Conservation (phyloP, 768 basidiomycete species). For the Boletus vermiculosoides region DNA sequence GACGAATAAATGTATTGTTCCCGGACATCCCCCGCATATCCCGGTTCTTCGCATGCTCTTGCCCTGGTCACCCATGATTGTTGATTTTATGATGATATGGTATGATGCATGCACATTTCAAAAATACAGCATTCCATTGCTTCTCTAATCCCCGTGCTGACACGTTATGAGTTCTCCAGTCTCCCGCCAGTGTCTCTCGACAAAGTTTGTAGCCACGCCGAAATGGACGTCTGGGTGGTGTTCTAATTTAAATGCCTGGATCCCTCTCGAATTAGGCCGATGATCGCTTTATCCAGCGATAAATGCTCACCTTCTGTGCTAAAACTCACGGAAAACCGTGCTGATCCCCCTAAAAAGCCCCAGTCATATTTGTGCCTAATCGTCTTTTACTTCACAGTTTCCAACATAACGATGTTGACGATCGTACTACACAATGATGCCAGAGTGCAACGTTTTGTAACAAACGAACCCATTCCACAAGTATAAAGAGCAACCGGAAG, state of each 20-base stretch:
- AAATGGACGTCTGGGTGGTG: neutral
- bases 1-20: constrained; percentile 29
- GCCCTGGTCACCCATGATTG: constrained; percentile 22
- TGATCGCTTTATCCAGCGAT: neutral
- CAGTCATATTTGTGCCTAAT: constrained; percentile 11
- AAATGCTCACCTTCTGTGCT: neutral
- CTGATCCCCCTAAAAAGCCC: neutral
- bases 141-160: constrained; percentile 4
- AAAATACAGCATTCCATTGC: constrained; percentile 31
- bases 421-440: constrained; percentile 24
- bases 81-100: constrained; percentile 36
- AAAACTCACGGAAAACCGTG: neutral
- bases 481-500: constrained; percentile 17
- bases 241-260: neutral
- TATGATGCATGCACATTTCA: constrained; percentile 37
- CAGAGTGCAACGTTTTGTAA: too few species aligned
- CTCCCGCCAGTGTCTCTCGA: neutral
- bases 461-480: constrained; percentile 14
- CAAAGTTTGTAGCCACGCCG: neutral
- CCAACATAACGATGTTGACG: constrained; percentile 16
- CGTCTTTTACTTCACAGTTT: constrained; percentile 26
- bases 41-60: constrained; percentile 19
- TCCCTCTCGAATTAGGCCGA: neutral
- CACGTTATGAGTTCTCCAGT: neutral
- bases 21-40: constrained; percentile 17